A percentile compares a stretch with the other conserved stretches of the same genome.
Evolutionary conservation across 371 early-diverging fungal species (phyloP).

Genomic region (Blakeslea trispora): DNA sequence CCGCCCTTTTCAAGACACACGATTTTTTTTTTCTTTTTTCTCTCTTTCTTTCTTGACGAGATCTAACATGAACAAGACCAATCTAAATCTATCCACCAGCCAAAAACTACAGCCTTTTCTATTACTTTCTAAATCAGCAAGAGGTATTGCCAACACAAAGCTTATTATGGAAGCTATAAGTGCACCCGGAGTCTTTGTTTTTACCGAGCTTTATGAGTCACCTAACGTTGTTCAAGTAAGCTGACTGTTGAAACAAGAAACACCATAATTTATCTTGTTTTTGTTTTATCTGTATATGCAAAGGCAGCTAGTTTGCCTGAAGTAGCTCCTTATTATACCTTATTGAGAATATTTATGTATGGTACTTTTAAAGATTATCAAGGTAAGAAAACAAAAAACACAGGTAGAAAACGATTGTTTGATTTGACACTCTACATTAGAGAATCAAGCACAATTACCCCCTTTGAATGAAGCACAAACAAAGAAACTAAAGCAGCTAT

Average conservation of each 20-base stretch:
- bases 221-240: constrained; percentile 74
- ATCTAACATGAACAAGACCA: constrained; percentile 19
- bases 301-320: constrained; percentile 66
- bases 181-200: constrained; percentile 80
- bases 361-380: constrained; percentile 80
- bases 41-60: too few species aligned
- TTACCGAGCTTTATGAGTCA: constrained; percentile 74
- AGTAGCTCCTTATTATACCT: constrained; percentile 56
- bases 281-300: too few species aligned
- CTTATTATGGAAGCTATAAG: constrained; percentile 74
- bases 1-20: too few species aligned
- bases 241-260: neutral
- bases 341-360: constrained; percentile 75
- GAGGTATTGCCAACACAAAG: constrained; percentile 72
- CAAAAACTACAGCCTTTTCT: constrained; percentile 72
- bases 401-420: too few species aligned
- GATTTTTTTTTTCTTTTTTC: too few species aligned
- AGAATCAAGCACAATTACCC: constrained; percentile 57
- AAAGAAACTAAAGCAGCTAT: constrained; percentile 74
- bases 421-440: constrained; percentile 37
- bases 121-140: constrained; percentile 75
- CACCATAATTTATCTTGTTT: neutral
- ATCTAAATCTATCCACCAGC: constrained; percentile 18
- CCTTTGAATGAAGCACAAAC: constrained; percentile 60
- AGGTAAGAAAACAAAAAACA: constrained; percentile 51